Evolutionary conservation across 257 asterid species (phyloP), one percentile per base, ranked within the genome.

Genomic region (Solanum pimpinellifolium): DNA sequence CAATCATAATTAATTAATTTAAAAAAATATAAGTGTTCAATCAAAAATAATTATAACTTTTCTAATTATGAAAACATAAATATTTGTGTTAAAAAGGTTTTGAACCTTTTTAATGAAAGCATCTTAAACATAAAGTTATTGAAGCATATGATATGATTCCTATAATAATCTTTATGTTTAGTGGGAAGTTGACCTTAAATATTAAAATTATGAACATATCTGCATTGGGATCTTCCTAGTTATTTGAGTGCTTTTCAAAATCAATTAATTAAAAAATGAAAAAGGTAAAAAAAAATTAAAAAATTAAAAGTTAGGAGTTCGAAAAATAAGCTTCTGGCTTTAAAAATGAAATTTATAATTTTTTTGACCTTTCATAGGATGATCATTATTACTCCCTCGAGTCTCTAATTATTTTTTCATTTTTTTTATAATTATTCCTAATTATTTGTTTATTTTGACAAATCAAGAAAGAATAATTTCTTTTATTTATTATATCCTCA

Each of bases 131-230:
- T 47, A 27, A 80, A 49, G 39, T 72, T 77, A 86, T 59, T 81
- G 83, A 83, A 83, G 88, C 88, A 85, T 56, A 75, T 70, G 84
- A 23, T 83, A 87, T 85, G 42, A 87, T 91, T 89, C 84, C 88
- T 68, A 42, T 18, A 27, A 76, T 52, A 86, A 65, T 39, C 59
- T 89, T 89, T 88, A 42, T 88, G 88, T 35, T 83, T 72, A 89
- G 92, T 93, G 91, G 93, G 90, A 87, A 74, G 90, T 90, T 91
- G 91, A 90, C 90, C 88, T 84, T 62, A 78, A 14, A 15, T 25
- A 78, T 78, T 74, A 37, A 74, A 77, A 46, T 52, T 52, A 52
- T 86, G 78, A 78, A 14, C 86, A 78, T 52, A 87, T 86, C 86
- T 69, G 68, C 31, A 59, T 39, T 49, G 69, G 25, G 83, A 72